Percentiles rank a stretch among this genome's conserved stretches.
These are phyloP conservation scores for Eimeria necatrix DNA, from an alignment of 169 alveolate genomes.

Conservation along the genomic window DNA sequence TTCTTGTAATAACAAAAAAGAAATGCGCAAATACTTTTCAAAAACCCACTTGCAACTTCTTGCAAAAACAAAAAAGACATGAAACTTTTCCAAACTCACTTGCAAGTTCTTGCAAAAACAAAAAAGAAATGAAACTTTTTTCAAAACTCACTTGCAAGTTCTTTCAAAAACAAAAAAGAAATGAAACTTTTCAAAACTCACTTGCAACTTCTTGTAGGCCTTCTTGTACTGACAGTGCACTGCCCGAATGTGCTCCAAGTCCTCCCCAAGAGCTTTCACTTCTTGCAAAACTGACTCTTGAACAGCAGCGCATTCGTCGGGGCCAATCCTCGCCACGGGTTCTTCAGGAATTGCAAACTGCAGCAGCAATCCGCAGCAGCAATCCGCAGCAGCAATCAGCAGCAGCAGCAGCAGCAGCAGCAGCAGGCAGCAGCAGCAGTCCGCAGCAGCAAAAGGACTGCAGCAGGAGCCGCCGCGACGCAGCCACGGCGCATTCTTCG, in stretches of 20 bases:
- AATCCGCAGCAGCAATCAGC: too few species aligned
- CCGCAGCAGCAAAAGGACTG: too few species aligned
- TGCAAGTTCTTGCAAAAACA: background rate
- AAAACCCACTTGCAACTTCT: too few species aligned
- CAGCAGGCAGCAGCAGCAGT: too few species aligned
- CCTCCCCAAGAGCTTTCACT: slow-evolving; percentile 53
- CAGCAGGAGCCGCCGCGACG: too few species aligned
- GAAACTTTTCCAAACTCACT: background rate
- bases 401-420: too few species aligned
- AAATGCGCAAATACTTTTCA: too few species aligned
- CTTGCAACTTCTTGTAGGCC: slow-evolving; percentile 78
- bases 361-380: too few species aligned
- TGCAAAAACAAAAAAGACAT: background rate
- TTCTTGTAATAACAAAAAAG: background rate
- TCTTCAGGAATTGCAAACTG: slow-evolving; percentile 81
- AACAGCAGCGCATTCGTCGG: slow-evolving; percentile 77
- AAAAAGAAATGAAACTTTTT: background rate
- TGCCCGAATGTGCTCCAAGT: slow-evolving; percentile 62
- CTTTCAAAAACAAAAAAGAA: too few species aligned
- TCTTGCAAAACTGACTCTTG: slow-evolving; percentile 69
- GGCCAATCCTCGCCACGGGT: slow-evolving; percentile 78
- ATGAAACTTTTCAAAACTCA: background rate
- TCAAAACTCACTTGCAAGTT: too few species aligned
- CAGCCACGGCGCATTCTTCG: too few species aligned
- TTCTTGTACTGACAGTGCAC: slow-evolving; percentile 65